Base-by-base conservation (phyloP, 192 early-diverging fungal genomes). In the Linnemannia elongata region DNA sequence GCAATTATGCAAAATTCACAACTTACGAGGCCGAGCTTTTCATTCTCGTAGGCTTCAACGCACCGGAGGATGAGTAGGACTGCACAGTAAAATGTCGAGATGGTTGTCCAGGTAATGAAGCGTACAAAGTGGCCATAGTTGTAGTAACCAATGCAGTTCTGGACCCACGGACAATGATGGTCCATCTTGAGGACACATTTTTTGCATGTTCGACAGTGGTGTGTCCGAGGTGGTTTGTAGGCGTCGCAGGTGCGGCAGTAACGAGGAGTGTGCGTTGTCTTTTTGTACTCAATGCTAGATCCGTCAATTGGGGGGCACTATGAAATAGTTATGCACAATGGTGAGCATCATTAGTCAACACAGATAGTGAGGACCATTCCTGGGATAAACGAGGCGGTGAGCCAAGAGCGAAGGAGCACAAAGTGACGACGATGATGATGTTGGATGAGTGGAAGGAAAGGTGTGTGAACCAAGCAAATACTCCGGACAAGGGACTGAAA, bases 151-250 rank as follows among this genome's bases (percentile, higher is more conserved):
- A 99, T 90, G 86, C 97, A 97, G 88, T 97, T 94, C 88, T 94
- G 92, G 75, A 97, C 93, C 97, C 97, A 99, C 6, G 97, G 97
- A 66, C 96, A 97, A 82, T 97, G 96, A 83, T 97, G 96, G 76
- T 97, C 96, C 95, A 97, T 96, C 80, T 93, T 95, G 42, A 97
- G 90, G 57, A 96, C 93, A 89, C 96, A 97, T n/a, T 89, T 90
- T 72, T 93, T 90, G 83, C 96, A 97, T 33, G 92, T 88, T 10
- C 91, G 83, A 82, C 96, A 97, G 84, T 97, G 96, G 88, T 96
- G 95, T 30, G 94, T 83, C 74, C 96, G 90, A 10, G 95, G 95
- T 39, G 96, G 96, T 85, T 96, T 97, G 82, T 92, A 92, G 69
- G 52, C 60, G 12, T 92, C 76, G 57, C 94, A 94, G 17, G 89